Conservation (phyloP, 805 yeast species). For the Lipomyces sp. region DNA sequence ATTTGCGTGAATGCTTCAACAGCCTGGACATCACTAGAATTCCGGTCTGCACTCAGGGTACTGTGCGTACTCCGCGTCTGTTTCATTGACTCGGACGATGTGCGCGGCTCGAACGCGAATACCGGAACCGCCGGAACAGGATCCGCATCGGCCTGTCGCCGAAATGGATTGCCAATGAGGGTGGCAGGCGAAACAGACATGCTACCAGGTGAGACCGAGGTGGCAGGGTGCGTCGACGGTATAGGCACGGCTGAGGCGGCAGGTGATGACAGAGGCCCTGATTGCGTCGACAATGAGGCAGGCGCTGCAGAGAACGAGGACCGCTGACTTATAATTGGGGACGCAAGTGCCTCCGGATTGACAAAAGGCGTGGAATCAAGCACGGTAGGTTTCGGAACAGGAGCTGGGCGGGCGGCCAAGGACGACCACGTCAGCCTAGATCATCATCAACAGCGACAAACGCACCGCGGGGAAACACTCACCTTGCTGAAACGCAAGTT, state of each 20-base stretch:
- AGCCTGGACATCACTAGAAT: conserved; percentile 7
- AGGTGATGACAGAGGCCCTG: not conserved
- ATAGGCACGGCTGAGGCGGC: not conserved
- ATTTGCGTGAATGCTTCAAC: conserved; percentile 28
- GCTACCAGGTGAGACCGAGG: not conserved
- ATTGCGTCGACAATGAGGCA: not conserved
- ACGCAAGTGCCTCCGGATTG: not conserved
- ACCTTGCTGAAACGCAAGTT: conserved; percentile 29
- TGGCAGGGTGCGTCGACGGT: not conserved
- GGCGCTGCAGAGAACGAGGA: conserved; percentile 1
- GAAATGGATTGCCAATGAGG: conserved; percentile 3
- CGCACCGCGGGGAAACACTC: too few species aligned
- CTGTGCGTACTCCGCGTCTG: not conserved
- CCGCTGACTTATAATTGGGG: not conserved
- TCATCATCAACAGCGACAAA: too few species aligned
- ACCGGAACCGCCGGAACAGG: too few species aligned
- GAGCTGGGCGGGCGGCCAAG: conserved; percentile 6
- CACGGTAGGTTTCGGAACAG: conserved; percentile 10
- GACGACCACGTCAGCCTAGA: too few species aligned
- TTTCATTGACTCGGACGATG: not conserved
- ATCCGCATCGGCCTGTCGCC: not conserved
- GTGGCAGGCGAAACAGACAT: not conserved
- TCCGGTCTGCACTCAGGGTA: too few species aligned
- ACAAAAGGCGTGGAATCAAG: not conserved
- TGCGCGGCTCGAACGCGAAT: not conserved